Conservation (phyloP, 305 asterid genomes). For the Rubia balearica region DNA sequence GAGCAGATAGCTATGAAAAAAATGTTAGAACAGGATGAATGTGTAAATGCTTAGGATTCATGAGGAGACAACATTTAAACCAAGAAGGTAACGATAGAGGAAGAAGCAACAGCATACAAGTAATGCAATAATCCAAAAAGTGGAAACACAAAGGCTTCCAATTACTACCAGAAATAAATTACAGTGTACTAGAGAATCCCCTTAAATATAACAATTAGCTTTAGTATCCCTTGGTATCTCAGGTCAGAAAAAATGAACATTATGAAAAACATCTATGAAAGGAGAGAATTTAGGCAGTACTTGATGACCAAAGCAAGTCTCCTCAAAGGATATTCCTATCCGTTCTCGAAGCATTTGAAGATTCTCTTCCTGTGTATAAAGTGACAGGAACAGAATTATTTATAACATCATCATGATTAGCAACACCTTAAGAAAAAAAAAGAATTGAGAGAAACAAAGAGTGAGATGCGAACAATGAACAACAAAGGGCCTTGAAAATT, state of each 20-base stretch:
- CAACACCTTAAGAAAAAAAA: not conserved
- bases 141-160: slow-evolving; percentile 1
- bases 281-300: slow-evolving; percentile 27
- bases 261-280: slow-evolving; percentile 11
- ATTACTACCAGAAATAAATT: not conserved
- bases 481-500: not conserved
- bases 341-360: slow-evolving; percentile 68
- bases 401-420: not conserved
- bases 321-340: slow-evolving; percentile 75
- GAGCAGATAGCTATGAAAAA: not conserved
- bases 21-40: not conserved
- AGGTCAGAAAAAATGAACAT: not conserved
- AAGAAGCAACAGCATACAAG: not conserved
- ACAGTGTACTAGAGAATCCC: not conserved
- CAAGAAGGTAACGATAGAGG: not conserved
- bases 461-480: not conserved
- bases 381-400: slow-evolving; percentile 10
- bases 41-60: not conserved
- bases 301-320: slow-evolving; percentile 61
- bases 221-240: not conserved
- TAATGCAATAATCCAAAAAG: not conserved
- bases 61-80: not conserved
- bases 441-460: not conserved
- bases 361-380: slow-evolving; percentile 62
- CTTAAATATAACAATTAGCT: not conserved